Evolutionary conservation across 352 stramenopile species (phyloP), one percentile per base, ranked within the genome.

Genomic region (Saprolegnia parasitica): DNA sequence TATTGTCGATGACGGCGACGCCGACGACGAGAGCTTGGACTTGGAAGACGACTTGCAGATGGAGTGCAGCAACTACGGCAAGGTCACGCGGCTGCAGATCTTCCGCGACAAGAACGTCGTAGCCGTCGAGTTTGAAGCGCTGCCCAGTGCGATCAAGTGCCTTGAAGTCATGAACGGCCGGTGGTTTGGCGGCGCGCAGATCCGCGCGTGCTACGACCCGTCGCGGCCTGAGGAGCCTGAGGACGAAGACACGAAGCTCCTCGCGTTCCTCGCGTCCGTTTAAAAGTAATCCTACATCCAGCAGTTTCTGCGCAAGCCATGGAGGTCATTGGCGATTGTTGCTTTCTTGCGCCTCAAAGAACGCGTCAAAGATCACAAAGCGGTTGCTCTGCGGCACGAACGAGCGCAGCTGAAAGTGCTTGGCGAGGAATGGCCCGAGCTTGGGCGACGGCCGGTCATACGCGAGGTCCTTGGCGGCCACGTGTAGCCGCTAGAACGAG

Each of bases 361-460:
- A 95, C 45, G 57, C 77, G 67, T 91, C 77, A 61, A 93, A 95
- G 20, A 96, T 47, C 26, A 95, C 85, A 73, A 95, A 96, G 61
- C 84, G 86, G 74, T 95, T 96, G 62, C 86, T 81, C 65, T 96
- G 88, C 35, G 74, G 75, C 61, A 81, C 76, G 67, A 84, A 81
- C 0, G 76, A 63, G 0, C 29, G 71, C 26, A 95, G 76, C 0
- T 55, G 72, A 23, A 76, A 78, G 68, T 95, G 81, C 73, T 93
- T 96, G 16, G 73, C 68, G 10, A 93, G 71, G 62, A 95, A 95
- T 42, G 83, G 74, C 5, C 89, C 73, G n/a, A 95, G 74, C 65
- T 93, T 93, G 3, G 86, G 77, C 37, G 87, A 95, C 26, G 88
- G 86, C 4, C 86, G 79, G 45, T 95, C 88, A 71, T 92, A 93